These are phyloP conservation scores for Geotrichum europaeum DNA, from an alignment of 1,139 yeast genomes.

Conservation along the genomic window DNA sequence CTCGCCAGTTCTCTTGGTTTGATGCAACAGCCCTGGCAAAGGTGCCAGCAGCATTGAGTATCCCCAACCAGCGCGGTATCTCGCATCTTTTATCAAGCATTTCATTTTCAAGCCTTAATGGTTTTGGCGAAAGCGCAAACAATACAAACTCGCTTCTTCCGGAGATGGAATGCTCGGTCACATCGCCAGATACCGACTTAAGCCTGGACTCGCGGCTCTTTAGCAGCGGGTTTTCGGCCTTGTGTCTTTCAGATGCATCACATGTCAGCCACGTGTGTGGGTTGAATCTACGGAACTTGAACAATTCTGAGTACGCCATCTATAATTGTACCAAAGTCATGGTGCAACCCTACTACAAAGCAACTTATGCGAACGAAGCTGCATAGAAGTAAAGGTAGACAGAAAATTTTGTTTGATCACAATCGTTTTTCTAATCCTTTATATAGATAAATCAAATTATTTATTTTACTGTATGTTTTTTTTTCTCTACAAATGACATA, in stretches of 20 bases:
- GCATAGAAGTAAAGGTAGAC: too few relatives aligned
- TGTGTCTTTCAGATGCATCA: background rate
- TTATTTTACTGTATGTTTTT: too few relatives aligned
- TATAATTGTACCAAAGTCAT: background rate
- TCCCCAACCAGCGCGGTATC: background rate
- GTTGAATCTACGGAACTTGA: background rate
- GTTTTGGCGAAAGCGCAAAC: background rate
- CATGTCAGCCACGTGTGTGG: background rate
- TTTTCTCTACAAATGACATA: background rate
- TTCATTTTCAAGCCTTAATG: background rate
- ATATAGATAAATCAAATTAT: background rate
- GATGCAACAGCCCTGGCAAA: background rate
- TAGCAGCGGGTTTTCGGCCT: background rate
- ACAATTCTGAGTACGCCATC: background rate
- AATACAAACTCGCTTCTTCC: background rate
- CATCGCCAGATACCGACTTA: background rate
- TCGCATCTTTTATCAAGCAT: background rate
- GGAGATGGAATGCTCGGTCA: background rate
- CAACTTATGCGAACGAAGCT: background rate
- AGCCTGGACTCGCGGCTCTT: background rate
- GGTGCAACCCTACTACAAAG: background rate
- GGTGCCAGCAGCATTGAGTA: background rate
- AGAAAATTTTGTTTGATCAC: too few relatives aligned
- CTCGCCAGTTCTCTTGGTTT: constrained; percentile 12
- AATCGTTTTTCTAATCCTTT: too few relatives aligned